These are phyloP conservation scores for Coemansia sp. DNA, from an alignment of 192 early-diverging fungal species.

Conservation along the genomic window DNA sequence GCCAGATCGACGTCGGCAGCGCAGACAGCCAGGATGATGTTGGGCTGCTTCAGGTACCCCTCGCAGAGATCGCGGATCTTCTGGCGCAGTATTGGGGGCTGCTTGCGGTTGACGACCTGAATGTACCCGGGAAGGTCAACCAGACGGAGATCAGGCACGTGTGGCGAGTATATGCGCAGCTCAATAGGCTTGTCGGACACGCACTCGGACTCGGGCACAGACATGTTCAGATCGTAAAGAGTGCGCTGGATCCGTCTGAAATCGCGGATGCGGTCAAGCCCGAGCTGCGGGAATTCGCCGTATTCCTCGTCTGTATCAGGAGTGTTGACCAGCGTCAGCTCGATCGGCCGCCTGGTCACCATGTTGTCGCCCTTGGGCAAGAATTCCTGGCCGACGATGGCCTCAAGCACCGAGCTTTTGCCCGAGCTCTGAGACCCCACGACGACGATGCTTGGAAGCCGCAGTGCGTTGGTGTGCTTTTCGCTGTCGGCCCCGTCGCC, in stretches of 20 bases:
- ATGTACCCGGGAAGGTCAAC: conserved; percentile 89
- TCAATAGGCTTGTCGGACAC: conserved; percentile 83
- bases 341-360: conserved; percentile 83
- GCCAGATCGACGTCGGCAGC: conserved; percentile 85
- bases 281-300: conserved; percentile 83
- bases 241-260: conserved; percentile 92
- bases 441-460: conserved; percentile 87
- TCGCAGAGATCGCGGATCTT: conserved; percentile 85
- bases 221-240: conserved; percentile 90
- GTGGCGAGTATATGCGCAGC: conserved; percentile 80
- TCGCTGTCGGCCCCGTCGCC: conserved; percentile 3
- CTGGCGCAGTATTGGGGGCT: conserved; percentile 74
- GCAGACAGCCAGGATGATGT: conserved; percentile 84
- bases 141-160: conserved; percentile 80
- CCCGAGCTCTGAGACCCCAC: conserved; percentile 85
- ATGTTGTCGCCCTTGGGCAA: conserved; percentile 85
- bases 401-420: conserved; percentile 84
- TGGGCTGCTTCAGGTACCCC: conserved; percentile 76
- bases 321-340: conserved; percentile 82
- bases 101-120: conserved; percentile 79
- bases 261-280: conserved; percentile 85
- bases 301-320: conserved; percentile 76
- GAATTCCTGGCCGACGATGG: conserved; percentile 85
- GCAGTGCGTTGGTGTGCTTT: conserved; percentile 67
- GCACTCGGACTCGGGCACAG: conserved; percentile 91